Conservation (phyloP, 306 rosid genomes). For the Malus sylvestris region DNA sequence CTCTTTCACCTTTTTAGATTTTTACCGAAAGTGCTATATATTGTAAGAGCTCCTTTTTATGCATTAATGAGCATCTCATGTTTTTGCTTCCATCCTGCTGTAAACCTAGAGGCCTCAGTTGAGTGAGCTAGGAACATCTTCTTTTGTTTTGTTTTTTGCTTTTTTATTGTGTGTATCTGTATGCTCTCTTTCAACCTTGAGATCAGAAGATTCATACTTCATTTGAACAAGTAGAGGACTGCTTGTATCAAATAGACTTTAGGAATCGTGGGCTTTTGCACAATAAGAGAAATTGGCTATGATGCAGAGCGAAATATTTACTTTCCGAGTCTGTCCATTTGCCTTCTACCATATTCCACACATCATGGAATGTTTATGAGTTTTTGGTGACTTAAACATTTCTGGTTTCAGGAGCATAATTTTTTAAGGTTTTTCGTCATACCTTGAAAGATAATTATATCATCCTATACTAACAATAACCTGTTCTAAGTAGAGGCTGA, state of each 20-base stretch:
- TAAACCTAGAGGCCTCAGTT: background rate
- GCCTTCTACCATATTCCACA: background rate
- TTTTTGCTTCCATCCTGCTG: background rate
- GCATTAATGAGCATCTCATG: background rate
- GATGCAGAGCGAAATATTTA: background rate
- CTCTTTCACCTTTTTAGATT: background rate
- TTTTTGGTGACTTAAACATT: background rate
- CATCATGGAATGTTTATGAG: background rate
- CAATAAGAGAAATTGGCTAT: background rate
- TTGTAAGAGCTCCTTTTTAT: background rate
- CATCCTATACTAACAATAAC: background rate
- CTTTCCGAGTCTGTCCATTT: background rate
- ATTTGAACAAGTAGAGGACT: background rate
- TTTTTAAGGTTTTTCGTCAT: background rate
- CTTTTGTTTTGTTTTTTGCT: background rate
- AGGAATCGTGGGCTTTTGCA: background rate
- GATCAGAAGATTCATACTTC: background rate
- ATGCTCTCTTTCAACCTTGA: background rate
- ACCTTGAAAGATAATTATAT: background rate
- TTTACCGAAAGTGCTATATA: background rate
- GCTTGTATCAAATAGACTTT: background rate
- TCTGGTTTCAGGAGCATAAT: background rate
- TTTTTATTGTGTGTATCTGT: background rate
- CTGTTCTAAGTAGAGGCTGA: background rate
- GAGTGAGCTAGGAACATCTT: background rate